Conservation (phyloP, 371 early-diverging fungal species). For the Lichtheimia corymbifera region DNA sequence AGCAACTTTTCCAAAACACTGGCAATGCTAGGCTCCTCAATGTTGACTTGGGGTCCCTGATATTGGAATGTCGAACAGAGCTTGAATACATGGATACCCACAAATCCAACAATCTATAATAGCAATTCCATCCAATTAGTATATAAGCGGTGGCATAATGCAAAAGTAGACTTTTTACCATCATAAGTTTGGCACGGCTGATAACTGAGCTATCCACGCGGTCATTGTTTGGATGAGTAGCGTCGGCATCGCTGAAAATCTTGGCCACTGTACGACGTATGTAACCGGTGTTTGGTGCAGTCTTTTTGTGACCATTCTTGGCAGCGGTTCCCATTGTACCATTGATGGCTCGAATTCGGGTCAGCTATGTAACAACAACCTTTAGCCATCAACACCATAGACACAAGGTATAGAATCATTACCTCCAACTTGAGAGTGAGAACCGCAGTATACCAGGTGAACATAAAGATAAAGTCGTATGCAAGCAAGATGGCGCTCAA, state of each 20-base stretch:
- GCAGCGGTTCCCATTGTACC: constrained; percentile 6
- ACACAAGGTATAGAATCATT: constrained; percentile 14
- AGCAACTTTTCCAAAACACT: constrained; percentile 48
- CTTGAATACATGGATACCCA: constrained; percentile 75
- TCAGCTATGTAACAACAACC: constrained; percentile 4
- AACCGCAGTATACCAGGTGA: constrained; percentile 86
- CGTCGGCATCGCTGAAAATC: constrained; percentile 39
- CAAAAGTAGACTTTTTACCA: constrained; percentile 6
- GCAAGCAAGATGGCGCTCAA: constrained; percentile 79
- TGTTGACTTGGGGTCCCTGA: constrained; percentile 41
- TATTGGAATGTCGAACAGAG: constrained; percentile 66
- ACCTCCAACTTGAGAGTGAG: constrained; percentile 88
- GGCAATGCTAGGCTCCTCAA: constrained; percentile 39
- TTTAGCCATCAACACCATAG: neutral
- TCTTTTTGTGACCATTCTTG: constrained; percentile 29
- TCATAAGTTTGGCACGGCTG: constrained; percentile 55
- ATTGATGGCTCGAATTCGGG: constrained; percentile 26
- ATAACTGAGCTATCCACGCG: constrained; percentile 53
- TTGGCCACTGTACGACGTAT: constrained; percentile 49
- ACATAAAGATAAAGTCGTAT: constrained; percentile 83
- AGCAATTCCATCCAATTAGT: neutral
- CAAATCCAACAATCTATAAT: constrained; percentile 63
- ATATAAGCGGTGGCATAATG: neutral
- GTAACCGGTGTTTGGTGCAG: constrained; percentile 34
- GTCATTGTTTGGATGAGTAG: constrained; percentile 11